phyloP scores from a whole-genome alignment of 352 stramenopile species.

The Hyaloperonospora arabidopsidis region DNA sequence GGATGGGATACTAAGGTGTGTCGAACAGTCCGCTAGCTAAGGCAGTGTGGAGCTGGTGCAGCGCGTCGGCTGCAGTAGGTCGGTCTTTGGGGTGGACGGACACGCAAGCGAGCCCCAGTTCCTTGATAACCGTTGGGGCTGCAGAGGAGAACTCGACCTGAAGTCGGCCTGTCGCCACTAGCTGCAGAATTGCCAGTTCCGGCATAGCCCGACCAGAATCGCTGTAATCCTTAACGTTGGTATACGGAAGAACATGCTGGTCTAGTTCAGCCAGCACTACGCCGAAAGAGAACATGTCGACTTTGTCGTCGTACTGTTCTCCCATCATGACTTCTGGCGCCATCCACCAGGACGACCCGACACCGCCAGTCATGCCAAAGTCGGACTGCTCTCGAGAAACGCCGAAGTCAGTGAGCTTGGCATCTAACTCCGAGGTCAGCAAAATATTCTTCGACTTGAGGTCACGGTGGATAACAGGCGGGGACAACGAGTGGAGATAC shows the following conservation, averaged over 20 bases:
- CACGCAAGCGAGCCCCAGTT: constrained; percentile 30
- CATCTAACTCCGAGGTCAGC: constrained; percentile 19
- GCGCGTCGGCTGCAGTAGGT: constrained; percentile 29
- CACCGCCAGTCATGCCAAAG: constrained; percentile 30
- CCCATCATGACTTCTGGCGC: constrained; percentile 41
- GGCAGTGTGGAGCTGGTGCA: constrained; percentile 40
- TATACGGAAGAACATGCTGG: constrained; percentile 27
- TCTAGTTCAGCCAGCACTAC: constrained; percentile 37
- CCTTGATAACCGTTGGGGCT: constrained; percentile 18
- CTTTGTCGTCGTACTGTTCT: constrained; percentile 36
- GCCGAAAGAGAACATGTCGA: constrained; percentile 43
- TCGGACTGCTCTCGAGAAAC: constrained; percentile 31
- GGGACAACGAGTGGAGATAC: constrained; percentile 36
- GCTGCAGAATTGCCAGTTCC: constrained; percentile 37
- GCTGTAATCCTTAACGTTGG: constrained; percentile 23
- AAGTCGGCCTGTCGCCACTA: constrained; percentile 36
- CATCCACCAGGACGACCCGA: constrained; percentile 39
- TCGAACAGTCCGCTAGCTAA: constrained; percentile 4
- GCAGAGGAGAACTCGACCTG: constrained; percentile 32
- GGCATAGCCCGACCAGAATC: constrained; percentile 19
- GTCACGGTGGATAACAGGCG: constrained; percentile 12
- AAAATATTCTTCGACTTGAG: too few relatives aligned
- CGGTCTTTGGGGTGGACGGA: constrained; percentile 30
- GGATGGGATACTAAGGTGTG: too few relatives aligned
- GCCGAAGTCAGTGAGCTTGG: constrained; percentile 34